phyloP scores from a whole-genome alignment of 2,329 filamentous ascomycete genomes.

The Trichophyton mentagrophytes region DNA sequence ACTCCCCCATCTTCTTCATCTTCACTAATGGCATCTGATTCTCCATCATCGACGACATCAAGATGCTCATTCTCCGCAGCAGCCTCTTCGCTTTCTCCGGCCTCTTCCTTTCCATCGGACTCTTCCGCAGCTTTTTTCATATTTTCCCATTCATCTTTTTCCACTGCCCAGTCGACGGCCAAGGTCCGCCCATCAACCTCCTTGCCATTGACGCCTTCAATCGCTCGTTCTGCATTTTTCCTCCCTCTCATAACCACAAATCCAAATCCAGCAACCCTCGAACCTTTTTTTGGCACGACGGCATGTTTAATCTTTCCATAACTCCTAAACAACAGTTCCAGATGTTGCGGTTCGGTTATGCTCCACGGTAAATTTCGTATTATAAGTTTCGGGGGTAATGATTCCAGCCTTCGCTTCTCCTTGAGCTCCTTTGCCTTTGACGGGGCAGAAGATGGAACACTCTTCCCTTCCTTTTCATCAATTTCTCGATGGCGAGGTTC shows the following conservation, averaged over 20 bases:
- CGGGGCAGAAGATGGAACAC: constrained; percentile 24
- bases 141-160: constrained; percentile 73
- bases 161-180: constrained; percentile 94
- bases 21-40: constrained; percentile 21
- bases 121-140: constrained; percentile 38
- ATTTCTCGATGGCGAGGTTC: constrained; percentile 67
- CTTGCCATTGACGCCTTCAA: constrained; percentile 77
- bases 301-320: constrained; percentile 87
- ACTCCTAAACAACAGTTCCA: constrained; percentile 65
- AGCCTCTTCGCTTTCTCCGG: constrained; percentile 45
- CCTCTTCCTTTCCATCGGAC: constrained; percentile 33
- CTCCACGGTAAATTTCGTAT: constrained; percentile 94
- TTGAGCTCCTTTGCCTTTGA: constrained; percentile 29
- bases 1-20: constrained; percentile 28
- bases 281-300: constrained; percentile 66
- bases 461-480: constrained; percentile 36
- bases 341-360: constrained; percentile 72
- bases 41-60: constrained; percentile 28
- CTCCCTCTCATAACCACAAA: constrained; percentile 79
- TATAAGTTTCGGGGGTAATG: constrained; percentile 62
- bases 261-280: constrained; percentile 69
- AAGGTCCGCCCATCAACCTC: constrained; percentile 74
- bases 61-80: constrained; percentile 17
- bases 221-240: constrained; percentile 82
- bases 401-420: constrained; percentile 48